Base-by-base conservation (phyloP, 257 asterid species). In the Solanum microdontum region DNA sequence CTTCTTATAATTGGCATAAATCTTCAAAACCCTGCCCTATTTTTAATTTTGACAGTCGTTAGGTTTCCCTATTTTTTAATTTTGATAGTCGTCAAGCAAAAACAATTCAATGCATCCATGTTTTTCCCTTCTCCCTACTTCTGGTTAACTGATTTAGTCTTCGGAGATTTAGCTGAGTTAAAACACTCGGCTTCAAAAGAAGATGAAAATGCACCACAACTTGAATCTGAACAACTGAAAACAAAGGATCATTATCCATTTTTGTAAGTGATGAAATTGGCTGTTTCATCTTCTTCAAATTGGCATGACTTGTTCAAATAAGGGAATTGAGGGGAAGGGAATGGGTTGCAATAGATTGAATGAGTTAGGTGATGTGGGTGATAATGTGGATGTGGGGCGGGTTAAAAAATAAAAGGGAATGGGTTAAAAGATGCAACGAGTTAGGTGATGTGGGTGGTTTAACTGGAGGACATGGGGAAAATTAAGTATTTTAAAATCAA, bases 1-100 rank as follows among this genome's bases (percentile, higher is more conserved):
- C 86, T 89, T 92, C 90, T 51, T 51, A 51, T 92, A n/a, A 62
- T 92, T 92, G 14, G 90, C 91, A 74, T 90, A 91, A 6, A 91
- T 87, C 89, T 91, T 92, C 87, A 90, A 40, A 1, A 89, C 90
- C 86, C 87, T 91, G 2, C 94, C 73, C 73, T 24, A 2, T 24
- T 15, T 51, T 14, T 5, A 5, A 51, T 0, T 51, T 51, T 51
- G 60, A 51, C 7, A 51, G 34, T 66, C 9, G 4, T 26, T 34
- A 66, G 64, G 82, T 82, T 86, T 86, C 8, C 70, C 70, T n/a
- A 23, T 24, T 24, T 15, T 51, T 14, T 5, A 5, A 51, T 0
- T 51, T 51, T 51, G 60, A 51, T 51, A 51, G 34, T 66, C 19
- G 9, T 26, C 73, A 66, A 66, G 73, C 9, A 66, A 24, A 62